These are phyloP conservation scores for Lobosporangium transversale DNA, from an alignment of 192 early-diverging fungal genomes.

Conservation along the genomic window DNA sequence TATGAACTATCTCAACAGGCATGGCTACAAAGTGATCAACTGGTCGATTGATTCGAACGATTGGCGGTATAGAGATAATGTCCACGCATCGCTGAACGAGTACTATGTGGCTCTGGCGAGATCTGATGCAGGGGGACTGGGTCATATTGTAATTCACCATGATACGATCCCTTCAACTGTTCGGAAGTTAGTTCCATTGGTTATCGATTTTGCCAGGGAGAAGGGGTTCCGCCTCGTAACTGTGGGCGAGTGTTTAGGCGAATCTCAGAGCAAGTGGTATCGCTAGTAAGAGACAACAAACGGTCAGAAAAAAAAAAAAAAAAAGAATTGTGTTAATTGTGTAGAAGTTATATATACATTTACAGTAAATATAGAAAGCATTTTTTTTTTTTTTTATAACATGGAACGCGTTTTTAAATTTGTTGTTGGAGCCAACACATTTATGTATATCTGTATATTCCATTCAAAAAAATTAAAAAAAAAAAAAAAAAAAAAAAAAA, in stretches of 20 bases:
- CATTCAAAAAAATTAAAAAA: too few relatives aligned
- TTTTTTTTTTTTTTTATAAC: too few relatives aligned
- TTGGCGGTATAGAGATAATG: conserved; percentile 20
- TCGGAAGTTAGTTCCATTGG: conserved; percentile 4
- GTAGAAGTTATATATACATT: too few relatives aligned
- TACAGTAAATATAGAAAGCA: too few relatives aligned
- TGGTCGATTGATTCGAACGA: conserved; percentile 39
- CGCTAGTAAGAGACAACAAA: not conserved
- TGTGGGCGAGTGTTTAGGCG: conserved; percentile 30
- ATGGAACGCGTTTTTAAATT: too few relatives aligned
- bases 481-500: too few relatives aligned
- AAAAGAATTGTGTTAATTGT: too few relatives aligned
- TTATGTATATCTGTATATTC: too few relatives aligned
- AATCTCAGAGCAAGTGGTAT: conserved; percentile 16
- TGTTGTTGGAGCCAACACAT: too few relatives aligned
- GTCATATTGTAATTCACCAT: conserved; percentile 28
- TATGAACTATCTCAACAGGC: conserved; percentile 5
- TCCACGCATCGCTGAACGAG: not conserved
- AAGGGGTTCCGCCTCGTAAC: conserved; percentile 27
- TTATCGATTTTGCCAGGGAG: conserved; percentile 15
- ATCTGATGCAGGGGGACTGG: not conserved
- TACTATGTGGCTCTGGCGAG: not conserved
- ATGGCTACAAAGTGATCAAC: conserved; percentile 31
- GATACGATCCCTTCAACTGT: conserved; percentile 8
- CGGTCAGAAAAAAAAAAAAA: too few relatives aligned